Conservation (phyloP, 2,329 filamentous ascomycete genomes). For the Tricladium varicosporioides region DNA sequence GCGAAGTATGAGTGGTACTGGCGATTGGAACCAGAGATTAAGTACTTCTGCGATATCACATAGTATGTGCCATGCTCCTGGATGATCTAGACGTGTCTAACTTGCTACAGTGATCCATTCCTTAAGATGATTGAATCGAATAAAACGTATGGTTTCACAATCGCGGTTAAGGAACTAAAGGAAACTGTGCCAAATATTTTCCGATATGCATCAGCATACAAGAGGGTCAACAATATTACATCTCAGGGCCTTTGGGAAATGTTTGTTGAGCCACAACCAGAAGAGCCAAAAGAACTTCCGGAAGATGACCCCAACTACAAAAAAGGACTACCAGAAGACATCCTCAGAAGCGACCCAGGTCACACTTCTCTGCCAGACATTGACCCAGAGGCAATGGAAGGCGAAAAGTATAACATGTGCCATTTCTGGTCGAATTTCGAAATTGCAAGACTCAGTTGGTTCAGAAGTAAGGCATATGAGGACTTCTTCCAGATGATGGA, state of each 20-base stretch:
- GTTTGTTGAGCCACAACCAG: conserved; percentile 80
- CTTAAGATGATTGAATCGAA: conserved; percentile 89
- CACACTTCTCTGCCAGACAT: conserved; percentile 73
- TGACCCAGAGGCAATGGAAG: conserved; percentile 92
- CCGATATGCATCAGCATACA: conserved; percentile 97
- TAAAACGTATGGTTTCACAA: conserved; percentile 98
- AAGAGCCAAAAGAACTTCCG: conserved; percentile 51
- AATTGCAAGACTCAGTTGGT: conserved; percentile 92
- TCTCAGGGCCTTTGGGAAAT: conserved; percentile 98
- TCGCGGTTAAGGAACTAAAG: conserved; percentile 95
- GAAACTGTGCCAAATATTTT: conserved; percentile 99
- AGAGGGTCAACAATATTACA: conserved; percentile 83
- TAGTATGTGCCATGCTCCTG: conserved; percentile 60
- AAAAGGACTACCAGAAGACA: conserved; percentile 74
- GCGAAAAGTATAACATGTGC: conserved; percentile 99
- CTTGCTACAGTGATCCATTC: conserved; percentile 74
- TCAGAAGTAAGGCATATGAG: conserved; percentile 94
- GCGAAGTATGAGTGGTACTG: conserved; percentile 99
- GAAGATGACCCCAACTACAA: conserved; percentile 65
- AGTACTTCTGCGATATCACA: conserved; percentile 99
- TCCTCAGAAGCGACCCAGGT: conserved; percentile 72
- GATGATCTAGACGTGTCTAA: conserved; percentile 31
- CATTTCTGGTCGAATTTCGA: conserved; percentile 99
- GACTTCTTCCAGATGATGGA: conserved; percentile 99
- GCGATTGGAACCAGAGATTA: conserved; percentile 98